These are phyloP conservation scores for Schoenoplectus triqueter DNA, from an alignment of 202 grass and related monocot genomes.

Conservation along the genomic window DNA sequence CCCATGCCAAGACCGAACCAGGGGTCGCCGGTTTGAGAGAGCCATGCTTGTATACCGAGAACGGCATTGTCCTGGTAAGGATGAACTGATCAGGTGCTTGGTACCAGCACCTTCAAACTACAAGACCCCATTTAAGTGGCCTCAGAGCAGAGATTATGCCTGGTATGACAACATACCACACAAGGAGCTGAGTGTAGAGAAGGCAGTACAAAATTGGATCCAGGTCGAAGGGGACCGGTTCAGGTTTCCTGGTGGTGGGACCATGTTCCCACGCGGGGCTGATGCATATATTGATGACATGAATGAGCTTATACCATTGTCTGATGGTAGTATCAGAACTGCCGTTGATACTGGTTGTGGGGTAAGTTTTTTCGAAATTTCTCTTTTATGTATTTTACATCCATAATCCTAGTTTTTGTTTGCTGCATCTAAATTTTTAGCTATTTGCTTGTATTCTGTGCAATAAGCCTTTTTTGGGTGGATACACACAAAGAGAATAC, in stretches of 20 bases:
- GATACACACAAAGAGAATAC: not conserved
- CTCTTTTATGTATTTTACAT: not conserved
- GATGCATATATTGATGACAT: conserved; percentile 93
- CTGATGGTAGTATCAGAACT: conserved; percentile 79
- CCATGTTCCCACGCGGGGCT: conserved; percentile 78
- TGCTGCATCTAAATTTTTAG: conserved; percentile 11
- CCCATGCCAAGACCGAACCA: conserved; percentile 70
- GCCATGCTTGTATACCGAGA: conserved; percentile 84
- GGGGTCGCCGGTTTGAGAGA: conserved; percentile 67
- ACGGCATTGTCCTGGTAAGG: conserved; percentile 74
- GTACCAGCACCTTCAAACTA: conserved; percentile 80
- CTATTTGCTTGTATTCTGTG: not conserved
- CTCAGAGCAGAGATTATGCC: conserved; percentile 74
- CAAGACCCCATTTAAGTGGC: conserved; percentile 86
- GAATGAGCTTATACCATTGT: conserved; percentile 65
- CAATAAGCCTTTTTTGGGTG: not conserved
- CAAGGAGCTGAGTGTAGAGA: conserved; percentile 98
- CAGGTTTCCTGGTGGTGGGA: conserved; percentile 88
- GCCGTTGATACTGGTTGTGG: conserved; percentile 90
- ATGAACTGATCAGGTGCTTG: conserved; percentile 77
- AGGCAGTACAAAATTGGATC: conserved; percentile 97
- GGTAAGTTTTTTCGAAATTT: conserved; percentile 44
- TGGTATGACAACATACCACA: conserved; percentile 96
- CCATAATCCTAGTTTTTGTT: not conserved
- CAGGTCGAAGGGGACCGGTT: conserved; percentile 81